phyloP scores from a whole-genome alignment of 2,329 filamentous ascomycete species.

The Aspergillus oerlinghausenensis region DNA sequence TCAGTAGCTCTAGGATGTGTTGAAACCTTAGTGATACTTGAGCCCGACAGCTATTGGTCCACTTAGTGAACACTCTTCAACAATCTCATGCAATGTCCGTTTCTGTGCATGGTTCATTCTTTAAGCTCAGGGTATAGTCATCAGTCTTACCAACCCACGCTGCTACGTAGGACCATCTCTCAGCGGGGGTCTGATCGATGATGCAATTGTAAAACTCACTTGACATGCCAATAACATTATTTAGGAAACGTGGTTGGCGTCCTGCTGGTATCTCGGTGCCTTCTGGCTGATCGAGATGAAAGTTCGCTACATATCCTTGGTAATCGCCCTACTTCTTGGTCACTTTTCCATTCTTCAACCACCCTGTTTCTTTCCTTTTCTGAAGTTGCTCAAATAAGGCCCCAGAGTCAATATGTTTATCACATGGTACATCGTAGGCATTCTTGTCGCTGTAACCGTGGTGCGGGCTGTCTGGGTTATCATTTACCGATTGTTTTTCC shows the following conservation, averaged over 20 bases:
- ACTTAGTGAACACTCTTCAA: too few relatives aligned
- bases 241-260: background rate
- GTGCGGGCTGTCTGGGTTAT: slow-evolving; percentile 5
- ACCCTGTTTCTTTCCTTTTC: background rate
- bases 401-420: background rate
- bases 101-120: background rate
- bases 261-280: background rate
- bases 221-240: background rate
- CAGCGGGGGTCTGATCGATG: background rate
- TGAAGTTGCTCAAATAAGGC: background rate
- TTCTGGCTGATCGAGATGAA: background rate
- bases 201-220: background rate
- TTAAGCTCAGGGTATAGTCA: background rate
- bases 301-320: background rate
- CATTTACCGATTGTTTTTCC: slow-evolving; percentile 24
- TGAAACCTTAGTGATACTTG: too few relatives aligned
- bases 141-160: background rate
- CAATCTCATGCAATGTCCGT: background rate
- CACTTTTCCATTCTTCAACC: background rate
- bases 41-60: too few relatives aligned
- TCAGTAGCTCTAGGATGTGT: too few relatives aligned
- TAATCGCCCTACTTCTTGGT: background rate
- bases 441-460: background rate
- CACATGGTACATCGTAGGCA: slow-evolving; percentile 1
- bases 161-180: too few relatives aligned